phyloP scores from a whole-genome alignment of 1,284 basidiomycete genomes.

The Peniophora sp. region DNA sequence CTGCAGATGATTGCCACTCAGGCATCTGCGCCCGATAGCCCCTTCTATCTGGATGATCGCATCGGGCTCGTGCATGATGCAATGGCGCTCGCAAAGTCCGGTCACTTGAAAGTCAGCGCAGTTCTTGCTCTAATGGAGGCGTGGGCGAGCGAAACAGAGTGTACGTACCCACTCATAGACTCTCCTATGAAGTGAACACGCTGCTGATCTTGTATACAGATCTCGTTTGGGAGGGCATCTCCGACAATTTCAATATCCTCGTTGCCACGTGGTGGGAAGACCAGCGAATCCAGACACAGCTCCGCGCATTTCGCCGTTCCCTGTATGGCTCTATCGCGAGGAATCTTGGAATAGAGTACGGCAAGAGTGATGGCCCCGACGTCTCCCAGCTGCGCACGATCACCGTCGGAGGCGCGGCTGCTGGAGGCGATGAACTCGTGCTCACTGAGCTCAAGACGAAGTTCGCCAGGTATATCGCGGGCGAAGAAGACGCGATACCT shows the following conservation, averaged over 20 bases:
- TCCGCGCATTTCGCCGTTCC: constrained; percentile 53
- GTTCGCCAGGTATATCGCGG: constrained; percentile 67
- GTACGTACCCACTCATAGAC: constrained; percentile 31
- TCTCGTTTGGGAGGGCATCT: constrained; percentile 69
- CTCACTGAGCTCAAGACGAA: constrained; percentile 67
- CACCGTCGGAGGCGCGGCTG: constrained; percentile 65
- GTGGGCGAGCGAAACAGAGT: constrained; percentile 69
- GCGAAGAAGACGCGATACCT: constrained; percentile 77
- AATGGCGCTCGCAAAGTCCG: constrained; percentile 75
- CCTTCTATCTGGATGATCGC: constrained; percentile 79
- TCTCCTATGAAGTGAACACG: constrained; percentile 2
- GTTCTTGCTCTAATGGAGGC: constrained; percentile 67
- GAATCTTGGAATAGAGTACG: constrained; percentile 75
- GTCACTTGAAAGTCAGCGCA: constrained; percentile 70
- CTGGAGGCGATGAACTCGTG: constrained; percentile 60
- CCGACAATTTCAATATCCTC: constrained; percentile 47
- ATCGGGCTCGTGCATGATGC: constrained; percentile 82
- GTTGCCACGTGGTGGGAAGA: constrained; percentile 86
- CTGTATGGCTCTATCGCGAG: constrained; percentile 78
- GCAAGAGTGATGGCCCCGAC: constrained; percentile 63
- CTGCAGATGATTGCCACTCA: constrained; percentile 75
- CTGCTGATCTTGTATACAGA: constrained; percentile 30
- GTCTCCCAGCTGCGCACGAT: constrained; percentile 71
- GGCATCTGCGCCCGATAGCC: constrained; percentile 56
- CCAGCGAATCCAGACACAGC: constrained; percentile 45